Percentiles rank a stretch among this genome's conserved stretches.
These are phyloP conservation scores for Teratosphaeria gauchensis DNA, from an alignment of 2,329 filamentous ascomycete genomes.

Conservation along the genomic window DNA sequence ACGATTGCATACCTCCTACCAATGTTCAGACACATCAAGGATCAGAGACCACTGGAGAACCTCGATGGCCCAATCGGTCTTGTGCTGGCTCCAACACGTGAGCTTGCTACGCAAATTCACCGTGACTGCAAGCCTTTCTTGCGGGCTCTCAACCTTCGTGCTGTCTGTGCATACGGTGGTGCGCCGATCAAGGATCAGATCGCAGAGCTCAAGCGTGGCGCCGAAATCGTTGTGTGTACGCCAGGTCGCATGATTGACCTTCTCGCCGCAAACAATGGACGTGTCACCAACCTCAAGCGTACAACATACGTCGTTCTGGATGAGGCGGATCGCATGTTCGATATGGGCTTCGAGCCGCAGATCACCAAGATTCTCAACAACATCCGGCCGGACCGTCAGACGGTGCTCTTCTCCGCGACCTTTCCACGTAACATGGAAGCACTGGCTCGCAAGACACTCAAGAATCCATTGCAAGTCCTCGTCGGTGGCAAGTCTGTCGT, in stretches of 20 bases:
- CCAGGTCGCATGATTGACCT: constrained; percentile 94
- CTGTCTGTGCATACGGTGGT: constrained; percentile 89
- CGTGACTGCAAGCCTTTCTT: constrained; percentile 90
- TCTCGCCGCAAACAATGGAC: constrained; percentile 83
- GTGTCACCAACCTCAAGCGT: constrained; percentile 80
- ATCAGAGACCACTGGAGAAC: constrained; percentile 71
- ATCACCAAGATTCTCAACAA: constrained; percentile 94
- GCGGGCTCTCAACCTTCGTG: constrained; percentile 72
- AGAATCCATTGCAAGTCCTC: constrained; percentile 78
- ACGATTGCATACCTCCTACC: constrained; percentile 91
- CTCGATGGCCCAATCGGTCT: constrained; percentile 81
- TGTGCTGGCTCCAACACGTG: constrained; percentile 89
- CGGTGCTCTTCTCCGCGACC: constrained; percentile 90
- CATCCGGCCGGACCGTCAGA: constrained; percentile 84
- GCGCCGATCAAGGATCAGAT: constrained; percentile 97
- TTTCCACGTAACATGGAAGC: constrained; percentile 91
- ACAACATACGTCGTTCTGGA: constrained; percentile 93
- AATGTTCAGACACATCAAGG: constrained; percentile 97
- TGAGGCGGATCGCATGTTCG: constrained; percentile 97
- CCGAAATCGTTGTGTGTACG: constrained; percentile 90
- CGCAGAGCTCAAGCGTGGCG: constrained; percentile 86
- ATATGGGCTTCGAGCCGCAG: constrained; percentile 98
- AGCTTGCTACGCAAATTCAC: constrained; percentile 88
- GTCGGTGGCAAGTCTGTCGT: constrained; percentile 74
- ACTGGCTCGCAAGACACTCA: constrained; percentile 77